phyloP scores from a whole-genome alignment of 75 land plant species.

The Chamaecyparis obtusa region DNA sequence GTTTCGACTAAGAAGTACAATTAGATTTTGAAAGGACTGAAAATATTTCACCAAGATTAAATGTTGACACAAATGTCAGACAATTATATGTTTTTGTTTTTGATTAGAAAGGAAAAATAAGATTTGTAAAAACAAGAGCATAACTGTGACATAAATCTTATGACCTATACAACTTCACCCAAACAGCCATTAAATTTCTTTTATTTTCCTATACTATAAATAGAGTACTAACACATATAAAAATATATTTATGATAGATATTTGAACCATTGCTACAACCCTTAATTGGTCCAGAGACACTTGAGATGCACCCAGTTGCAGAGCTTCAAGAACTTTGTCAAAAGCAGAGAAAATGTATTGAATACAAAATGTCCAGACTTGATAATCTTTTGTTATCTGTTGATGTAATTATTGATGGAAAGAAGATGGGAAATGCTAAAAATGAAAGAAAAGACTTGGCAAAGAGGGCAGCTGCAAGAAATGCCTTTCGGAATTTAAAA shows the following conservation, averaged over 20 bases:
- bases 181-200: neutral
- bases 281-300: conserved; percentile 23
- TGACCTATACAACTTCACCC: too few relatives aligned
- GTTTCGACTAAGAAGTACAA: too few relatives aligned
- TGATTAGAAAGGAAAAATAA: too few relatives aligned
- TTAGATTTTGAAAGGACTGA: too few relatives aligned
- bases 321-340: conserved; percentile 25
- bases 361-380: neutral
- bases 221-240: too few relatives aligned
- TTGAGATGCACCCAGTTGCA: conserved; percentile 25
- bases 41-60: too few relatives aligned
- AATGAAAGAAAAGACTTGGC: neutral
- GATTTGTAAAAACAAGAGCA: too few relatives aligned
- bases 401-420: neutral
- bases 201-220: neutral
- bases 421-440: neutral
- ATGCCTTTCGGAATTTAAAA: too few relatives aligned
- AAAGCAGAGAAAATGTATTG: neutral
- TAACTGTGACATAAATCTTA: too few relatives aligned
- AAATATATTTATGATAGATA: conserved; percentile 14
- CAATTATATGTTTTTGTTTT: too few relatives aligned
- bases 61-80: too few relatives aligned
- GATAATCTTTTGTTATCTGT: neutral
- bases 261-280: conserved; percentile 33
- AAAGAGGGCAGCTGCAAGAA: too few relatives aligned